phyloP scores from a whole-genome alignment of 2,329 filamentous ascomycete genomes.

The Diaporthe aspalathi region DNA sequence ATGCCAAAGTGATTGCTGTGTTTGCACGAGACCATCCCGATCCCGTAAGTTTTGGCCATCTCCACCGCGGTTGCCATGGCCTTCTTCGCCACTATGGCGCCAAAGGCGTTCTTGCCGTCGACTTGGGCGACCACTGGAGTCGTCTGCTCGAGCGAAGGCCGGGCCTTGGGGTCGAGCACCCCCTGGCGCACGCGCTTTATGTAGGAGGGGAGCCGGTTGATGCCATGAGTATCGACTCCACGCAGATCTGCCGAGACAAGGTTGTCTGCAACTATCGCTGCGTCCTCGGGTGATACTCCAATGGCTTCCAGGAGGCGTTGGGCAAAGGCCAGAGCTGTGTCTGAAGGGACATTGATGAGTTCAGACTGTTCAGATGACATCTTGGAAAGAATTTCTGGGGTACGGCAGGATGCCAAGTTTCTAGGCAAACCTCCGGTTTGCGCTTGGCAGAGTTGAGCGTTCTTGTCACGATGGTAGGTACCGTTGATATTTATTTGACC shows the following conservation, averaged over 20 bases:
- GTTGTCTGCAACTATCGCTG: slow-evolving; percentile 72
- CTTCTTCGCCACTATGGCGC: slow-evolving; percentile 74
- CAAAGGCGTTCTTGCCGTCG: slow-evolving; percentile 77
- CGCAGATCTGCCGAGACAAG: slow-evolving; percentile 81
- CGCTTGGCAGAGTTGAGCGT: background rate
- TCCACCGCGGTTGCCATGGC: slow-evolving; percentile 76
- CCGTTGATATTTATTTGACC: background rate
- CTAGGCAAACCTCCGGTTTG: background rate
- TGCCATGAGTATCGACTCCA: slow-evolving; percentile 82
- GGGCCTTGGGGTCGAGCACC: slow-evolving; percentile 71
- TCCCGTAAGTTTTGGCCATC: slow-evolving; percentile 73
- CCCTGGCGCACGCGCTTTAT: slow-evolving; percentile 77
- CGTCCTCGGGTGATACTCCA: slow-evolving; percentile 68
- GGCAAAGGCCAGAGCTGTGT: slow-evolving; percentile 55
- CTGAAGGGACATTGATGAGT: slow-evolving; percentile 31
- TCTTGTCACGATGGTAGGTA: background rate
- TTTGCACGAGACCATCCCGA: slow-evolving; percentile 81
- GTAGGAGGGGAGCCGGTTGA: slow-evolving; percentile 83
- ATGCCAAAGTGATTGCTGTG: slow-evolving; percentile 88
- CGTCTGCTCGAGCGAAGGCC: slow-evolving; percentile 67
- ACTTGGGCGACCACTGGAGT: slow-evolving; percentile 77
- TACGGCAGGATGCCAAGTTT: no score
- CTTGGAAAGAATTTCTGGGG: background rate
- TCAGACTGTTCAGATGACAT: slow-evolving; percentile 29
- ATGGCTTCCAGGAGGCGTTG: slow-evolving; percentile 69